These are phyloP conservation scores for Parafenestella ontariensis DNA, from an alignment of 2,329 filamentous ascomycete genomes.

Conservation along the genomic window DNA sequence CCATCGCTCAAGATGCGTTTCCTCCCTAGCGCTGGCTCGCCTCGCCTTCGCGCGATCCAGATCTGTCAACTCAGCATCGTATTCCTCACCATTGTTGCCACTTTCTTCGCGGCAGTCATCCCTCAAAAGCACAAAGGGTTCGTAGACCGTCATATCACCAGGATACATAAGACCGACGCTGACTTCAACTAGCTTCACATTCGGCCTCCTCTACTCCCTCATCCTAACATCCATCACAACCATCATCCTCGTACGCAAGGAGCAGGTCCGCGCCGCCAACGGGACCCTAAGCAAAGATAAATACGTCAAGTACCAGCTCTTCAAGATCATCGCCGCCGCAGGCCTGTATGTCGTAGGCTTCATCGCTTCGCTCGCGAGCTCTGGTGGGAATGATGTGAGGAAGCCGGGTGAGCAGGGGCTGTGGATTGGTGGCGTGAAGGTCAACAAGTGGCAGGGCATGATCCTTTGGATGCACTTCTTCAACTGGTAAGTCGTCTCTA, in stretches of 20 bases:
- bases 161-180: background rate
- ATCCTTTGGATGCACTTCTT: constrained; percentile 32
- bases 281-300: constrained; percentile 28
- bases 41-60: constrained; percentile 28
- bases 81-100: constrained; percentile 18
- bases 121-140: constrained; percentile 21
- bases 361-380: constrained; percentile 11
- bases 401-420: constrained; percentile 17
- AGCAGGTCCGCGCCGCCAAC: constrained; percentile 22
- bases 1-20: constrained; percentile 11
- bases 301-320: constrained; percentile 32
- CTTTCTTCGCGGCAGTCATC: constrained; percentile 26
- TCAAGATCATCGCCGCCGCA: constrained; percentile 27
- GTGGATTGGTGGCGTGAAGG: constrained; percentile 26
- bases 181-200: constrained; percentile 19
- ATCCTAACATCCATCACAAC: constrained; percentile 29
- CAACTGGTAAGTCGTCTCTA: constrained; percentile 28
- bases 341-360: constrained; percentile 28
- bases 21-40: constrained; percentile 15
- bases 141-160: background rate
- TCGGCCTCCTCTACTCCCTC: constrained; percentile 30
- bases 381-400: constrained; percentile 6
- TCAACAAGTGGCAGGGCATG: constrained; percentile 25
- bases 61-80: constrained; percentile 23
- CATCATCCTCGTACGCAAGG: constrained; percentile 24